Base-by-base conservation (phyloP, 192 early-diverging fungal species). In the Coemansia sp. region DNA sequence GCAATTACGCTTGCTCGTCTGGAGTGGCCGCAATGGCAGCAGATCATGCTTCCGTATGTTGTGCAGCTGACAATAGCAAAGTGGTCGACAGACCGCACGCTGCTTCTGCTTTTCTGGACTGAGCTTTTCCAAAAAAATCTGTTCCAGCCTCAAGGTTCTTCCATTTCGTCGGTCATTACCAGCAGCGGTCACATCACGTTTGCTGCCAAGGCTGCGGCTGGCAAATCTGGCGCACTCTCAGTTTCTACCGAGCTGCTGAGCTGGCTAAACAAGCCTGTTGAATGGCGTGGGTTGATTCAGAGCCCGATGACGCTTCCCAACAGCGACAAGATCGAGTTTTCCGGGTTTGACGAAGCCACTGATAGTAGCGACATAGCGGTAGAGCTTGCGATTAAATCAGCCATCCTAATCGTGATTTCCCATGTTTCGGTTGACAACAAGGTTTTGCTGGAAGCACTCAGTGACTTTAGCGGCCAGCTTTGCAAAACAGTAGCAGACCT, bases 41-140 rank as follows among this genome's bases (percentile, higher is more conserved):
- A 90, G 67, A 86, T 95, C 51, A 76, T 93, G 62, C 74, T 94
- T 22, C 92, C 93, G 14, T 85, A 90, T 63, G 76, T 94, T 51
- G 75, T 91, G 34, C 72, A 66, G 6, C 39, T 72, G 32, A 78
- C 76, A 17, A 64, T 65, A 32, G 53, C 38, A 15, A 64, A 59
- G 15, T 83, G 81, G 81, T 34, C 33, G 2, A 41, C 62, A 7
- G 57, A 68, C 32, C 55, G 67, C 12, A 41, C 34, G 28, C 7
- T 32, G 5, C 37, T 83, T 62, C 65, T 83, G 60, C 22, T 72
- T 51, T 77, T 78, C 51, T 83, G 75, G 76, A 38, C 72, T 0
- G 67, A 78, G 48, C 39, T 78, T 7, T 64, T 83, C 51, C 76
- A 75, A 22, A 64, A 65, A 11, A 45, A 57, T 4, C 34, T 78